These are phyloP conservation scores for Leccinum huronense DNA, from an alignment of 1,284 basidiomycete species.

Conservation along the genomic window DNA sequence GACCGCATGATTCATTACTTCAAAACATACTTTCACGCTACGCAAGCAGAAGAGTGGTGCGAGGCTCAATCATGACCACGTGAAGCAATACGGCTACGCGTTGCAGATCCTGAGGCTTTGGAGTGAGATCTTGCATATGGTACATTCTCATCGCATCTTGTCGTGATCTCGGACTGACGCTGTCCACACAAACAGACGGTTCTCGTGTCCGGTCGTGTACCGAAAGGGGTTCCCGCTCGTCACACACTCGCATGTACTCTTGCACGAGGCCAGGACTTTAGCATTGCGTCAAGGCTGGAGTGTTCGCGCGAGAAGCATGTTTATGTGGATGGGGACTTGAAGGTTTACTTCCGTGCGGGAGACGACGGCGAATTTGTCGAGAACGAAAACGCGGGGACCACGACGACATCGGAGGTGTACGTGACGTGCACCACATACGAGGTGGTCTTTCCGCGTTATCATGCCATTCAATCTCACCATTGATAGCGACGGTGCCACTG, in stretches of 20 bases:
- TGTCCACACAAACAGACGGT: slow-evolving; percentile 22
- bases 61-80: no score
- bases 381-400: neutral
- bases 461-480: slow-evolving; percentile 55
- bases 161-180: no score
- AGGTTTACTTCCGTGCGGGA: slow-evolving; percentile 33
- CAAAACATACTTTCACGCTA: no score
- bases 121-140: no score
- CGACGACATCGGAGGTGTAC: neutral
- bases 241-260: slow-evolving; percentile 44
- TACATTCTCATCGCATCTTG: no score
- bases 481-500: slow-evolving; percentile 47
- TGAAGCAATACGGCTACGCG: no score
- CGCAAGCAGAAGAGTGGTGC: no score
- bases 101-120: no score
- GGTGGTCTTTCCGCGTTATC: slow-evolving; percentile 56
- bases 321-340: slow-evolving; percentile 52
- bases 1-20: no score
- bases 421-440: neutral
- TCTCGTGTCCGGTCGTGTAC: slow-evolving; percentile 55
- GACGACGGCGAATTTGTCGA: slow-evolving; percentile 40
- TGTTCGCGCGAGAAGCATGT: slow-evolving; percentile 35
- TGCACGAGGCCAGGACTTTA: slow-evolving; percentile 43
- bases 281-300: slow-evolving; percentile 40
- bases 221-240: slow-evolving; percentile 32